These are phyloP conservation scores for Penicillium glabrum DNA, from an alignment of 2,329 filamentous ascomycete species.

Conservation along the genomic window DNA sequence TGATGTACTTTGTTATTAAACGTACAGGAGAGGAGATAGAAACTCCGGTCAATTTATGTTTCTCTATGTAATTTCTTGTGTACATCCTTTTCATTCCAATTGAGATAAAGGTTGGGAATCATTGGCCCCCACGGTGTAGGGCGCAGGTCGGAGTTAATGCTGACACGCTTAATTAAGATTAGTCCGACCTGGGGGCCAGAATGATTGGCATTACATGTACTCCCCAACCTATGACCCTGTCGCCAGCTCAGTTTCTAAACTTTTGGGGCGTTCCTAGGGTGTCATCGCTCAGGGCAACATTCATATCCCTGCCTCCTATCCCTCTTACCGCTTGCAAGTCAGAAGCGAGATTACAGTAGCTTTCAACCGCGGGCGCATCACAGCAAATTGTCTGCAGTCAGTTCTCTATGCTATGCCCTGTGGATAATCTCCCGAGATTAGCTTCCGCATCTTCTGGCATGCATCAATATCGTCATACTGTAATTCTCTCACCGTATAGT, in stretches of 20 bases:
- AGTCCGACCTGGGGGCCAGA: constrained; percentile 3
- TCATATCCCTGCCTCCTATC: not conserved
- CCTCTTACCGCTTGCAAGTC: not conserved
- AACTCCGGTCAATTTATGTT: not conserved
- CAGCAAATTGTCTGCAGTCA: not conserved
- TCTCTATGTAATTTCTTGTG: not conserved
- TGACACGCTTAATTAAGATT: constrained; percentile 1
- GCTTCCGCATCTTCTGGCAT: not conserved
- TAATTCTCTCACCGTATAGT: not conserved
- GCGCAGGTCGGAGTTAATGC: constrained; percentile 5
- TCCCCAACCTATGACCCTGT: too few species aligned
- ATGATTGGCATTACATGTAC: not conserved
- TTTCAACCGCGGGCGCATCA: not conserved
- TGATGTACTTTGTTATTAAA: too few species aligned
- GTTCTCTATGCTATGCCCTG: not conserved
- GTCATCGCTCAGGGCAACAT: not conserved
- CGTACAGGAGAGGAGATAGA: not conserved
- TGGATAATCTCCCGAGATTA: too few species aligned
- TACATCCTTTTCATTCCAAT: not conserved
- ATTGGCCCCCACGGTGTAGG: not conserved
- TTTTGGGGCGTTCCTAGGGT: not conserved
- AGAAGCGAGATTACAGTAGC: not conserved
- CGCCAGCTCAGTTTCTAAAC: not conserved
- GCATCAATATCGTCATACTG: not conserved
- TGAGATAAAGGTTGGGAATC: not conserved